phyloP scores from a whole-genome alignment of 2,329 filamentous ascomycete species.

The Cryoendolithus antarcticus region DNA sequence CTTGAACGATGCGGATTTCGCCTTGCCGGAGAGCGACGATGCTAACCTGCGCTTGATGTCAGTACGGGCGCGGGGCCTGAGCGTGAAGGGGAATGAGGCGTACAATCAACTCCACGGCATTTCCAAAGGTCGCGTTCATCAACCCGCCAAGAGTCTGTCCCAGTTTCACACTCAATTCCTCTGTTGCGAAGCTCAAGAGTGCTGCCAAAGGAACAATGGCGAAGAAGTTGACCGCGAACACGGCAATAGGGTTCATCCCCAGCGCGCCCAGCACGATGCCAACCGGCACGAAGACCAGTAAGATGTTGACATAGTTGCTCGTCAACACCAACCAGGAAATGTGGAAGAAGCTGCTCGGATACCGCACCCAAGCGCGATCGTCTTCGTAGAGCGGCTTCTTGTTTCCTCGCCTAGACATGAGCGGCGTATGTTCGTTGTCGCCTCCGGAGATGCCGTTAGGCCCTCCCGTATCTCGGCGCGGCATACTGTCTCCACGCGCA shows the following conservation, averaged over 20 bases:
- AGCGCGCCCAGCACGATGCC: slow-evolving; percentile 55
- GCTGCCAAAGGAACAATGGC: slow-evolving; percentile 84
- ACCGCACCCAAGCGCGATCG: slow-evolving; percentile 20
- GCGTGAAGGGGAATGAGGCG: background rate
- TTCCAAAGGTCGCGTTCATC: slow-evolving; percentile 82
- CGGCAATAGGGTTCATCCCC: slow-evolving; percentile 51
- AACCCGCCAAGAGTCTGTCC: slow-evolving; percentile 82
- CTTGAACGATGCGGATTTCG: slow-evolving; percentile 93
- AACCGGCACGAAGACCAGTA: slow-evolving; percentile 61
- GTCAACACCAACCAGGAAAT: slow-evolving; percentile 24
- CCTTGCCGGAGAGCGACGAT: slow-evolving; percentile 76
- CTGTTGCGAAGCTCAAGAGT: slow-evolving; percentile 77
- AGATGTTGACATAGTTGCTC: slow-evolving; percentile 52
- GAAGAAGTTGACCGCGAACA: slow-evolving; percentile 80
- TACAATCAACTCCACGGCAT: slow-evolving; percentile 35
- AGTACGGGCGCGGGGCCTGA: background rate
- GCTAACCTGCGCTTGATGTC: slow-evolving; percentile 51
- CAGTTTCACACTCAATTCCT: slow-evolving; percentile 66
- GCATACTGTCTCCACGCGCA: too few relatives aligned
- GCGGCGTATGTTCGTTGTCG: background rate
- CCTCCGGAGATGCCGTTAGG: background rate
- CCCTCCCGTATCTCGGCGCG: background rate
- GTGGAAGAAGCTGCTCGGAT: slow-evolving; percentile 20
- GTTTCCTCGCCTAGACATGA: background rate
- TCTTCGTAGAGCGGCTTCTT: slow-evolving; percentile 15